Conservation (phyloP, 495 filamentous ascomycete species). For the Terfezia claveryi region DNA sequence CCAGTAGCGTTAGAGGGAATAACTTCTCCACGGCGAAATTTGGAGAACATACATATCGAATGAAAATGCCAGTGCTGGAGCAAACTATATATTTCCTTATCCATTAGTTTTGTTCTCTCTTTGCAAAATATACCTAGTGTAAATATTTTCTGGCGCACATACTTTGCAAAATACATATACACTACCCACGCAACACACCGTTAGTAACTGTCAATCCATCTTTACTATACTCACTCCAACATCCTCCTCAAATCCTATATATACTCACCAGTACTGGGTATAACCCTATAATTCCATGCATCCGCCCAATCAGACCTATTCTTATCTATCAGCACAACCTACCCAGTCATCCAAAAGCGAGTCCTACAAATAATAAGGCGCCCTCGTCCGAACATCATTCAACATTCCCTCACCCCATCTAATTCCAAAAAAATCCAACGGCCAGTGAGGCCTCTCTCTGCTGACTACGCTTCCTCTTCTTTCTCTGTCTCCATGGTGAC, state of each 20-base stretch:
- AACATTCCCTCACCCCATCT: slow-evolving; percentile 42
- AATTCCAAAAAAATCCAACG: slow-evolving; percentile 4
- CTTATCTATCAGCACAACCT: background rate
- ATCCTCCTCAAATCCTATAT: background rate
- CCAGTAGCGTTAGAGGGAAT: background rate
- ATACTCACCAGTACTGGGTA: slow-evolving; percentile 38
- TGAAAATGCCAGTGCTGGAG: slow-evolving; percentile 66
- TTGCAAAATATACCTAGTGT: too few relatives aligned
- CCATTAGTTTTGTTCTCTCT: too few relatives aligned
- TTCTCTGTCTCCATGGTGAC: too few relatives aligned
- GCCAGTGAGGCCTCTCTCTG: background rate
- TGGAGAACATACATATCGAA: slow-evolving; percentile 44
- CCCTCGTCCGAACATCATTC: slow-evolving; percentile 48
- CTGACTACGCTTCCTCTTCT: too few relatives aligned
- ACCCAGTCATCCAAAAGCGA: too few relatives aligned
- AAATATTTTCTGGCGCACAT: slow-evolving; percentile 12
- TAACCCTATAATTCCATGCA: slow-evolving; percentile 65
- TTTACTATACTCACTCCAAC: too few relatives aligned
- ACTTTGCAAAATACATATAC: slow-evolving; percentile 88
- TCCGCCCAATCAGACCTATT: slow-evolving; percentile 51
- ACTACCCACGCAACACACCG: slow-evolving; percentile 19
- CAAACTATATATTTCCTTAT: slow-evolving; percentile 30
- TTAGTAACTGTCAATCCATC: background rate
- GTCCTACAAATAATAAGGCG: slow-evolving; percentile 35
- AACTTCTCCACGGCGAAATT: background rate